These are phyloP conservation scores for Tetramitus jugosus DNA, from an alignment of 208 protist genomes.

Conservation along the genomic window DNA sequence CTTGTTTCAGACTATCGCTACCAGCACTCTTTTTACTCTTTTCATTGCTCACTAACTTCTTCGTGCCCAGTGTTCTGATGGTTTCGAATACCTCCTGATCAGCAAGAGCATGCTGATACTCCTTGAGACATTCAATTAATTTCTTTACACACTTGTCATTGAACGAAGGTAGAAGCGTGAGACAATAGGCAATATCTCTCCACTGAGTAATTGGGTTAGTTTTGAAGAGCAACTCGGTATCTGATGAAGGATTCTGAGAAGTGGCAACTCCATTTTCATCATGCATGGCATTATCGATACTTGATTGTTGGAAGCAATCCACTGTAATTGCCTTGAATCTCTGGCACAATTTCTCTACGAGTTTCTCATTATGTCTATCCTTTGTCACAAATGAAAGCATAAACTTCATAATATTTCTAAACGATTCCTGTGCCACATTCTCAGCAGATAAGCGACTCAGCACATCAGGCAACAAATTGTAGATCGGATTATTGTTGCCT, in stretches of 20 bases:
- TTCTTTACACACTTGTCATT: slow-evolving; percentile 44
- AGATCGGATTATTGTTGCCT: not conserved
- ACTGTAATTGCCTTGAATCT: slow-evolving; percentile 33
- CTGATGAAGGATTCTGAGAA: not conserved
- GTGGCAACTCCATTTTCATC: not conserved
- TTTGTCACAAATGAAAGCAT: slow-evolving; percentile 47
- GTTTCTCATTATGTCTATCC: slow-evolving; percentile 44
- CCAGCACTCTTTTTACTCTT: not conserved
- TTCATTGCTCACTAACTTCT: not conserved
- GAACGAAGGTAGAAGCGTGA: slow-evolving; percentile 39
- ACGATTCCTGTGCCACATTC: slow-evolving; percentile 22
- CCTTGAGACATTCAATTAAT: slow-evolving; percentile 38
- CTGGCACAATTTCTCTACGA: slow-evolving; percentile 56
- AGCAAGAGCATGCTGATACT: slow-evolving; percentile 34
- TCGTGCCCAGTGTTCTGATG: not conserved
- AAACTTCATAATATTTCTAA: slow-evolving; percentile 44
- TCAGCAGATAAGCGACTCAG: not conserved
- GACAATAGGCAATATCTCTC: slow-evolving; percentile 45
- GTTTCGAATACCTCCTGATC: slow-evolving; percentile 34
- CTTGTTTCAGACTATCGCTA: not conserved
- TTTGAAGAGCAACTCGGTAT: too few species aligned
- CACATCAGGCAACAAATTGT: not conserved
- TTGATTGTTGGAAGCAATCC: too few species aligned
- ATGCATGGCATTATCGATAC: not conserved
- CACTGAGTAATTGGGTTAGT: slow-evolving; percentile 30